Evolutionary conservation across 208 protist genomes (phyloP), one percentile per base, ranked within the genome.

Genomic region (Trypanosoma lewisi): DNA sequence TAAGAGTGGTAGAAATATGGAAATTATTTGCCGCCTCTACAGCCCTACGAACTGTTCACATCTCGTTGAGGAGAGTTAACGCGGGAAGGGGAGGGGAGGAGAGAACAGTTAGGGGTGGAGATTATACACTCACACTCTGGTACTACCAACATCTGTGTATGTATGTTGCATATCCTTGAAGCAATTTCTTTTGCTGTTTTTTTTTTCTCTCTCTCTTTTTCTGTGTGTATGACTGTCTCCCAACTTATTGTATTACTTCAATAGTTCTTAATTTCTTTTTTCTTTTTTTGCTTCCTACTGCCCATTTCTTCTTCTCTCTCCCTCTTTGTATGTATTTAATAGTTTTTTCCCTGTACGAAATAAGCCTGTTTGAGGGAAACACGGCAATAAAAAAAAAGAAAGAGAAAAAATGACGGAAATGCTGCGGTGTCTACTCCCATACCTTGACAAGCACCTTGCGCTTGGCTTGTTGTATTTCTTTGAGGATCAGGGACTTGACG

Each of bases 361-460:
- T 39, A 58, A 58, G 34, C 9, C n/a, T 39, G 21, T 39, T 4
- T 6, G 34, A 28, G 19, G 16, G 30, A 41, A 4, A 50, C 3
- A 45, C 7, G 51, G 0, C 0, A 37, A 56, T 6, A 31, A 58
- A 53, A n/a, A 34, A n/a, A 27, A 12, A 63, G 47, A 36, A 48
- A 48, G 8, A 39, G 33, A 42, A n/a, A 57, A 55, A 27, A 82
- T 80, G 76, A 78, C 77, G 61, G 80, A 91, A 9, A 90, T 92
- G 70, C 73, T 95, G 53, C 63, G 48, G 49, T 78, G 77, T 72
- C 44, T 93, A 47, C 67, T 91, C 21, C 86, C 89, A 21, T 81
- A 87, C 55, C 80, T 95, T 63, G 89, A 95, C 70, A 95, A 95
- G 67, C 89, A 95, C 73, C 79, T 92, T 33, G 82, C 79, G 42